Percentiles rank a stretch among this genome's conserved stretches.
Evolutionary conservation across 78 protist species (phyloP).

Genomic region (Isochrysis galbana): DNA sequence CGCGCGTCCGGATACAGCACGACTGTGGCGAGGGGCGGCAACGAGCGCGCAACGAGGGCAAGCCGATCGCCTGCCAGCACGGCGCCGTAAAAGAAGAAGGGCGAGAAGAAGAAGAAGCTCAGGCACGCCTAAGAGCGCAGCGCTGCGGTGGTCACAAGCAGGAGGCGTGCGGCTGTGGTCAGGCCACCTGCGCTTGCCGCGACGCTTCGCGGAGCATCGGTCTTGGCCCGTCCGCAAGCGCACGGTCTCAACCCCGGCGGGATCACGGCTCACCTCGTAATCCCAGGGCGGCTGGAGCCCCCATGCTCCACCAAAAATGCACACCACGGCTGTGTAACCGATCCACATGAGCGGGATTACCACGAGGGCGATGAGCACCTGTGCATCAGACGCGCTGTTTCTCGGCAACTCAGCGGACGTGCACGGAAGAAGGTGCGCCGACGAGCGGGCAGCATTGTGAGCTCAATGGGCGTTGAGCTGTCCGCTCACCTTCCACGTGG

Average conservation of each 20-base stretch:
- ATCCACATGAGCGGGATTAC: background rate
- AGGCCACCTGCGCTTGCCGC: no score
- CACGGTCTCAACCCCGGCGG: background rate
- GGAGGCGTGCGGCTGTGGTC: background rate
- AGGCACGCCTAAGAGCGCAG: background rate
- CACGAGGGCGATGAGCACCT: background rate
- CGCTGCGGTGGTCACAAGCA: background rate
- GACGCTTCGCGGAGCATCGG: background rate
- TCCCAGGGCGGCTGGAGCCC: background rate
- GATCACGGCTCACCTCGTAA: background rate
- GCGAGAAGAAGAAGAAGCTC: background rate
- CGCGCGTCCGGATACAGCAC: background rate
- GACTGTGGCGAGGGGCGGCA: background rate
- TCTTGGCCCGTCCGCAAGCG: background rate
- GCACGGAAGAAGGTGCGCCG: background rate
- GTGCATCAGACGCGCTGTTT: background rate
- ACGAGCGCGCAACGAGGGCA: background rate
- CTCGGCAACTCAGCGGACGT: background rate
- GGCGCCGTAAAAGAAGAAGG: background rate
- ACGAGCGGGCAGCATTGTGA: no score
- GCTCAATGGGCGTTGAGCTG: no score
- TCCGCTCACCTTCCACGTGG: conserved; percentile 25
- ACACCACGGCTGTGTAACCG: background rate
- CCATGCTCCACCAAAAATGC: background rate
- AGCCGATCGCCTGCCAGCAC: background rate